Conservation (phyloP, 2,329 filamentous ascomycete genomes). For the Epichloe amarillans region DNA sequence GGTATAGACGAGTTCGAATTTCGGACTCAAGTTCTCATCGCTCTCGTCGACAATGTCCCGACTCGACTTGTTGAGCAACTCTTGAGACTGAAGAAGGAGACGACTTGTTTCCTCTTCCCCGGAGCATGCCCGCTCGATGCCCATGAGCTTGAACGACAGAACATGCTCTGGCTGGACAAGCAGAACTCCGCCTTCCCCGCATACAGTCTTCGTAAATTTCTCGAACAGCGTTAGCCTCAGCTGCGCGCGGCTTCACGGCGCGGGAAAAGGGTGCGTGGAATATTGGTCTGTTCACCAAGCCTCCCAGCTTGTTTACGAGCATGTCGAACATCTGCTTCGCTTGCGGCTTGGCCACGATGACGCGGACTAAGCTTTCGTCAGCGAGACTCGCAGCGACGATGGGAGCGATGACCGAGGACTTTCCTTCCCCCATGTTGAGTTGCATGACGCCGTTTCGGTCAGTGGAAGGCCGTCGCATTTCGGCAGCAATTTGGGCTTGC, state of each 20-base stretch:
- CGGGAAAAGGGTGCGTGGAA: slow-evolving; percentile 48
- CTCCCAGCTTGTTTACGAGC: slow-evolving; percentile 28
- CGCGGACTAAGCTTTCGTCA: slow-evolving; percentile 37
- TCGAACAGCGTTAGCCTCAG: slow-evolving; percentile 22
- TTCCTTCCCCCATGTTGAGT: slow-evolving; percentile 58
- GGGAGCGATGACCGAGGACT: slow-evolving; percentile 55
- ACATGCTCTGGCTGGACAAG: slow-evolving; percentile 52
- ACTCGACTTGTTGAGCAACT: slow-evolving; percentile 25
- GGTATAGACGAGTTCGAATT: slow-evolving; percentile 51
- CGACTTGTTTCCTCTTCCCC: slow-evolving; percentile 15
- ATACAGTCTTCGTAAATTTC: slow-evolving; percentile 32
- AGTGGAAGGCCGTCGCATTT: slow-evolving; percentile 35
- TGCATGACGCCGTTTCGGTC: slow-evolving; percentile 43
- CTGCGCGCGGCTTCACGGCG: slow-evolving; percentile 20
- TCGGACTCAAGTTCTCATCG: slow-evolving; percentile 48
- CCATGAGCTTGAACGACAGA: slow-evolving; percentile 50
- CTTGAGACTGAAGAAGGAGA: slow-evolving; percentile 26
- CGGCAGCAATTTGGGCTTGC: slow-evolving; percentile 41
- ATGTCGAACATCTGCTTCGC: slow-evolving; percentile 35
- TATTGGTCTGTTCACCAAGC: slow-evolving; percentile 39
- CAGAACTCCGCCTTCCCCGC: slow-evolving; percentile 36
- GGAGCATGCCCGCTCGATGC: slow-evolving; percentile 32
- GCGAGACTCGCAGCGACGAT: slow-evolving; percentile 44
- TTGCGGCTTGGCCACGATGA: slow-evolving; percentile 49
- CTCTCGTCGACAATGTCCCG: slow-evolving; percentile 52